Evolutionary conservation across 2,329 filamentous ascomycete species (phyloP).

Genomic region (Didymella lethalis): DNA sequence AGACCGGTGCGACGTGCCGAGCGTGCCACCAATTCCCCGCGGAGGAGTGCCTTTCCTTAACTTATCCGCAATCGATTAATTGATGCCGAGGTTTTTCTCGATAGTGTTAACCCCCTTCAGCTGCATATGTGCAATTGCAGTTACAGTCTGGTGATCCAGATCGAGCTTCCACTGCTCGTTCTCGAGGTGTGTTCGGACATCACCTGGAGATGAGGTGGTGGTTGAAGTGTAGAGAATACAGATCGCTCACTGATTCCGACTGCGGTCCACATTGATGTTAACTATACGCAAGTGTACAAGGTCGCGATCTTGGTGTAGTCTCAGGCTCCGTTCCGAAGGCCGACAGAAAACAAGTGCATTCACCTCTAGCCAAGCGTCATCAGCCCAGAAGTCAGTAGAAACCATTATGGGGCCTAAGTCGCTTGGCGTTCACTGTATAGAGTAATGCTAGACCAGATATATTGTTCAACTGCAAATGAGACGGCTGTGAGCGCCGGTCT

Average conservation of each 20-base stretch:
- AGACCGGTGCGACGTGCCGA: background rate
- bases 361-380: no score
- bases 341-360: no score
- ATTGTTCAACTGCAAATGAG: background rate
- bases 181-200: background rate
- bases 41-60: background rate
- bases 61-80: background rate
- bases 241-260: no score
- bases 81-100: background rate
- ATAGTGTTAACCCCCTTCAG: background rate
- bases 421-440: background rate
- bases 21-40: background rate
- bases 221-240: no score
- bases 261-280: no score
- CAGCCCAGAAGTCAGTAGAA: no score
- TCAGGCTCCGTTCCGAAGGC: no score
- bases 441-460: background rate
- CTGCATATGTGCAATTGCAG: background rate
- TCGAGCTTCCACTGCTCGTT: background rate
- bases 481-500: background rate
- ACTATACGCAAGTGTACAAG: no score
- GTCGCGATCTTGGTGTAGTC: no score
- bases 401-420: background rate
- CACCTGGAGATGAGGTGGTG: no score
- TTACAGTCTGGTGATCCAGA: background rate